Evolutionary conservation across 371 early-diverging fungal species (phyloP), one percentile per base, ranked within the genome.

Genomic region (Mortierella polycephala): DNA sequence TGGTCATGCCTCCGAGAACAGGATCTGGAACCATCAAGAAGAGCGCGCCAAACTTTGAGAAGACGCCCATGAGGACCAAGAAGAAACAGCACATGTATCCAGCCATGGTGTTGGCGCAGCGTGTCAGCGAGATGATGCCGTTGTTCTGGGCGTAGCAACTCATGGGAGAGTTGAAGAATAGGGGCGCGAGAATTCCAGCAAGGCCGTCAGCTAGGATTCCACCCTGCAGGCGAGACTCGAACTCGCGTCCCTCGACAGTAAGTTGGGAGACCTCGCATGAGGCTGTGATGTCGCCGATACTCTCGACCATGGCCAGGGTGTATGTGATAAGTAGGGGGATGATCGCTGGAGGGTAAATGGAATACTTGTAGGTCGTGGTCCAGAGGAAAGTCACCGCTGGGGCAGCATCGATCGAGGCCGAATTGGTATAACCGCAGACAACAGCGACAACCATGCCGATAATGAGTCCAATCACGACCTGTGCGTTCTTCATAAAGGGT

Each of bases 91-190:
- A 84, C 75, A 86, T 87, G 62, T 88, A 89, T 18, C 90, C 90
- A 13, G 89, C 90, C 56, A 84, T 67, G 41, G 87, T 86, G 63
- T 87, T 90, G 55, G 90, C 90, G 64, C 90, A 90, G 16, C 88
- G 82, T 8, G 85, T 88, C 71, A 87, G 67, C 11, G 90, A 87
- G 51, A 89, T 82, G 58, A 89, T 85, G 67, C 89, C 89, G 66
- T 90, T 90, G 69, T 90, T 89, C 60, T 90, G 89, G 6, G 90
- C 89, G 75, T 88, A 89, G 8, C 88, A 87, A 7, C 86, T 85
- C 70, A 89, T 69, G 39, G 90, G 90, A 40, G 83, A 82, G 53
- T 89, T 87, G 40, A 87, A 88, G 82, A 84, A 83, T 30, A 88
- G 81, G 0, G 91, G 86, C 1, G 90, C 84, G 57, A 90, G 69